phyloP scores from a whole-genome alignment of 2,329 filamentous ascomycete species.

The Neophaeococcomyces aloes region DNA sequence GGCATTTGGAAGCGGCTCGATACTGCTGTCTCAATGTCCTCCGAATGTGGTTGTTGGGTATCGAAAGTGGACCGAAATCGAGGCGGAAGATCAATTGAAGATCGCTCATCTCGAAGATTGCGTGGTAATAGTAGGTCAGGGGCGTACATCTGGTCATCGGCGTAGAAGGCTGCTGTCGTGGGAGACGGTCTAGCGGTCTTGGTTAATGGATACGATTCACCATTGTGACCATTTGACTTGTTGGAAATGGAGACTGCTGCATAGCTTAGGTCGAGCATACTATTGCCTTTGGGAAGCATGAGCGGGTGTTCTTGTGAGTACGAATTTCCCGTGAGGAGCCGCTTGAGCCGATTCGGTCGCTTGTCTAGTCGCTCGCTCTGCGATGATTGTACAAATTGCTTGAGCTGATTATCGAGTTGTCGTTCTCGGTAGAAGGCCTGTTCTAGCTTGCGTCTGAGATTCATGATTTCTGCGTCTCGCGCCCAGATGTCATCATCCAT shows the following conservation, averaged over 20 bases:
- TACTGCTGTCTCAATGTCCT: conserved; percentile 4
- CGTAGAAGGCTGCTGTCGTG: not conserved
- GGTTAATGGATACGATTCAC: not conserved
- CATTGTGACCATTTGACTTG: not conserved
- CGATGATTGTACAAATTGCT: conserved; percentile 1
- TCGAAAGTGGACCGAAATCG: not conserved
- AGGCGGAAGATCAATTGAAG: not conserved
- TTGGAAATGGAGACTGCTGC: not conserved
- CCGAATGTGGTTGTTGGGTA: not conserved
- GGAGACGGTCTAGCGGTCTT: not conserved
- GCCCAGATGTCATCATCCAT: not conserved
- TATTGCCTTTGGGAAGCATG: not conserved
- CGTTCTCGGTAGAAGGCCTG: not conserved
- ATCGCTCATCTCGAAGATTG: not conserved
- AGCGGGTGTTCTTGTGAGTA: not conserved
- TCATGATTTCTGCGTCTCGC: conserved; percentile 6
- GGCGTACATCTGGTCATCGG: not conserved
- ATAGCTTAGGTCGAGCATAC: not conserved
- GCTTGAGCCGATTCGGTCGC: conserved; percentile 5
- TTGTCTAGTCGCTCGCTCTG: conserved; percentile 2
- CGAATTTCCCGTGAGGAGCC: not conserved
- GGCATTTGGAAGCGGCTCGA: conserved; percentile 3
- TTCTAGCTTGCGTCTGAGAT: conserved; percentile 6
- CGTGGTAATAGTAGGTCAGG: not conserved
- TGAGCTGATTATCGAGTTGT: conserved; percentile 2